phyloP scores from a whole-genome alignment of 768 basidiomycete genomes.

The Cyathus striatus region DNA sequence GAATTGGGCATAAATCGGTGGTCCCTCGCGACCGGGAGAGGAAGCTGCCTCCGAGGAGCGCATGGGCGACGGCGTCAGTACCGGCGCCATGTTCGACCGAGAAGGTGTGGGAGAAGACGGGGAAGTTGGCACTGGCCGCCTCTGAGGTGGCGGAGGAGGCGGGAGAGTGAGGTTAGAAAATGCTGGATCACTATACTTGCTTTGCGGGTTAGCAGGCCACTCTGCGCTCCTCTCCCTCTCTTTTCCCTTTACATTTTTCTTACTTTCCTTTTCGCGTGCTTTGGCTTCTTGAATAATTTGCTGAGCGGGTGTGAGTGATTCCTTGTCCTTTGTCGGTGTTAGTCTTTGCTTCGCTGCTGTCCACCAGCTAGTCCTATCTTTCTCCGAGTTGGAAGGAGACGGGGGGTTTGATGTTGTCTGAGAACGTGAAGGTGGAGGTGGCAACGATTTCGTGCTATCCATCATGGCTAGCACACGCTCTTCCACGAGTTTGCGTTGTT shows the following conservation, averaged over 20 bases:
- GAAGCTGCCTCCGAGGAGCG: slow-evolving; percentile 38
- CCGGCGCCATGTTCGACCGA: slow-evolving; percentile 46
- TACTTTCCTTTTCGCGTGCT: slow-evolving; percentile 55
- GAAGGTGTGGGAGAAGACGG: slow-evolving; percentile 66
- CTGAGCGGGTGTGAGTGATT: slow-evolving; percentile 77
- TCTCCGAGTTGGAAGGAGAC: slow-evolving; percentile 60
- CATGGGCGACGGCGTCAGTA: slow-evolving; percentile 63
- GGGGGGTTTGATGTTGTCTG: slow-evolving; percentile 31
- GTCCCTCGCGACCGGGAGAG: slow-evolving; percentile 52
- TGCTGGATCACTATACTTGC: slow-evolving; percentile 54
- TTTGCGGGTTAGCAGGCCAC: slow-evolving; percentile 51
- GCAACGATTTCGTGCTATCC: slow-evolving; percentile 39
- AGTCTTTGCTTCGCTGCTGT: slow-evolving; percentile 66
- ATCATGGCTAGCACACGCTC: slow-evolving; percentile 77
- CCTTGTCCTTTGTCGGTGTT: slow-evolving; percentile 73
- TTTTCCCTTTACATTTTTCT: slow-evolving; percentile 39
- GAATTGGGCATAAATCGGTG: slow-evolving; percentile 77
- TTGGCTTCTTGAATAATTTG: slow-evolving; percentile 77
- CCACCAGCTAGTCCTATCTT: slow-evolving; percentile 71
- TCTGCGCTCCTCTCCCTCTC: slow-evolving; percentile 51
- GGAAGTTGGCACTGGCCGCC: slow-evolving; percentile 42
- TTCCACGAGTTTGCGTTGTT: slow-evolving; percentile 63
- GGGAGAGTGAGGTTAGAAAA: slow-evolving; percentile 48
- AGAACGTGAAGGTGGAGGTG: slow-evolving; percentile 54
- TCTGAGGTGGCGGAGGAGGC: slow-evolving; percentile 40